A percentile compares a stretch with the other conserved stretches of the same genome.
These are phyloP conservation scores for Termitomyces sp. DNA, from an alignment of 768 basidiomycete genomes.

Conservation along the genomic window DNA sequence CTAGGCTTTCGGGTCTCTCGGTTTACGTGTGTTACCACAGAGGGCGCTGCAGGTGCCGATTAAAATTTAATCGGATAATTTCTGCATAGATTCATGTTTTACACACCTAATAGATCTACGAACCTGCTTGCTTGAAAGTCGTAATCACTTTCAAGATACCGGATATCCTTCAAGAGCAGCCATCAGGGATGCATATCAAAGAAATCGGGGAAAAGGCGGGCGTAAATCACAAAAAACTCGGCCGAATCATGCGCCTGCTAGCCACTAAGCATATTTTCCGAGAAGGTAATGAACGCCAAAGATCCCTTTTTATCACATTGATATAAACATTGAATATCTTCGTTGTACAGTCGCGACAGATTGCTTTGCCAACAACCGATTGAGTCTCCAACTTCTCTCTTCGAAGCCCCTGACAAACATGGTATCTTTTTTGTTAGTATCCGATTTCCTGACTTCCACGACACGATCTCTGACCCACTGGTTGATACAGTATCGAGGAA, in stretches of 20 bases:
- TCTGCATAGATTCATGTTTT: not conserved
- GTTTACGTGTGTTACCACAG: not conserved
- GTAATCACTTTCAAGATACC: slow-evolving; percentile 35
- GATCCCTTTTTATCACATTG: not conserved
- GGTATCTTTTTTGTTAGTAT: slow-evolving; percentile 9
- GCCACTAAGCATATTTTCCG: slow-evolving; percentile 39
- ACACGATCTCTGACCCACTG: not conserved
- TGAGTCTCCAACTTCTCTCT: slow-evolving; percentile 34
- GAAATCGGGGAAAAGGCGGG: slow-evolving; percentile 30
- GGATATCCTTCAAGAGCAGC: slow-evolving; percentile 33
- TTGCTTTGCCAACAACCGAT: slow-evolving; percentile 41
- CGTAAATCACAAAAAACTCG: slow-evolving; percentile 35
- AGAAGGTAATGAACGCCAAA: slow-evolving; percentile 21
- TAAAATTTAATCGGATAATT: not conserved
- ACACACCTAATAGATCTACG: slow-evolving; percentile 23
- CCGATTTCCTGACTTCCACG: not conserved
- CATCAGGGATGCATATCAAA: slow-evolving; percentile 34
- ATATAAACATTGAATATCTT: not conserved
- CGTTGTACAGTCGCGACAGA: slow-evolving; percentile 29
- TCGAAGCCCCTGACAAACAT: slow-evolving; percentile 28
- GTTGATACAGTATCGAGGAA: slow-evolving; percentile 17
- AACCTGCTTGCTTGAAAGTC: slow-evolving; percentile 33
- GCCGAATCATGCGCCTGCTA: slow-evolving; percentile 37
- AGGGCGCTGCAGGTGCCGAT: slow-evolving; percentile 5
- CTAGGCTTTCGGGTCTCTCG: too few relatives aligned